Evolutionary conservation across 192 early-diverging fungal genomes (phyloP).

Genomic region (Mortierella antarctica): DNA sequence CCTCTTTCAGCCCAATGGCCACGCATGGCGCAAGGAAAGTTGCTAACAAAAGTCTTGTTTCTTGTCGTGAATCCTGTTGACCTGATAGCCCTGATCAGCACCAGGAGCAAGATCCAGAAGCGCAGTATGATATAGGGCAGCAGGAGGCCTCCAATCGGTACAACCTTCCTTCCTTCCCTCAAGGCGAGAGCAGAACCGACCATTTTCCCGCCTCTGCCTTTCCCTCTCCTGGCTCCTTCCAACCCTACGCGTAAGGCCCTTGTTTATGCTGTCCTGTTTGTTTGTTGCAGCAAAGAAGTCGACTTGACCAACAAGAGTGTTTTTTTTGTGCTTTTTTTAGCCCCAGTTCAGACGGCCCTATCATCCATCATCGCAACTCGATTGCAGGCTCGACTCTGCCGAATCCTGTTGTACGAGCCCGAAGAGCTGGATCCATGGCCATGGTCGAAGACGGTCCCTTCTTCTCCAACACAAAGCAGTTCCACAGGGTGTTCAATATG

Average conservation of each 20-base stretch:
- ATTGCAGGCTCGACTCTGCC: slow-evolving; percentile 43
- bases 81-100: too few relatives aligned
- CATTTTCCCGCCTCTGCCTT: slow-evolving; percentile 2
- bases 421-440: slow-evolving; percentile 52
- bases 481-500: slow-evolving; percentile 69
- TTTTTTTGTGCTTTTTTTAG: neutral
- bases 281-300: neutral
- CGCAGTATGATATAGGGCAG: neutral
- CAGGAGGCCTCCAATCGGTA: neutral
- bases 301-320: neutral
- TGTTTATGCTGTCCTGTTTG: neutral
- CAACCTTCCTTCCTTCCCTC: slow-evolving; percentile 20
- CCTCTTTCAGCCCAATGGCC: too few relatives aligned
- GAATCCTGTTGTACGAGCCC: slow-evolving; percentile 5
- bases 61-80: too few relatives aligned
- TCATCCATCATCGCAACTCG: slow-evolving; percentile 45
- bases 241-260: slow-evolving; percentile 10
- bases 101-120: too few relatives aligned
- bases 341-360: slow-evolving; percentile 17
- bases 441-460: slow-evolving; percentile 72
- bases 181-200: neutral
- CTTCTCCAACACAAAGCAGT: slow-evolving; percentile 75
- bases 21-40: too few relatives aligned
- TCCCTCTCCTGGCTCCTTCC: neutral
- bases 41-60: too few relatives aligned